Evolutionary conservation across 352 stramenopile species (phyloP).

Genomic region (Phytophthora cactorum): DNA sequence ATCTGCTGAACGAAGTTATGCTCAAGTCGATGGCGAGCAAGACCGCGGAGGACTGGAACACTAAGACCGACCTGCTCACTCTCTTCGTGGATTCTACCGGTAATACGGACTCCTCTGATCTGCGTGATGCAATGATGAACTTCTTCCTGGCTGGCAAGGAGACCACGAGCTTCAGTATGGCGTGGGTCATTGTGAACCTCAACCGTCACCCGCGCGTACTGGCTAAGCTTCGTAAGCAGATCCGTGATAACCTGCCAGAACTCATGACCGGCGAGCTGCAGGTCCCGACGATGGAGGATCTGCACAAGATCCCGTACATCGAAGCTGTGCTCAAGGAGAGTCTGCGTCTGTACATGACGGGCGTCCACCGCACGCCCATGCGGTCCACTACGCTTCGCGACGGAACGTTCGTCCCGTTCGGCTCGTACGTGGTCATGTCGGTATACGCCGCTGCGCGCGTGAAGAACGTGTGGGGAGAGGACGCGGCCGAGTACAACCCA

Average conservation of each 20-base stretch:
- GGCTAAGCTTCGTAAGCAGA: constrained; percentile 45
- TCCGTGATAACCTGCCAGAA: constrained; percentile 38
- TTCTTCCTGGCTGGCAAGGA: constrained; percentile 72
- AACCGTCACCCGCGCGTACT: constrained; percentile 54
- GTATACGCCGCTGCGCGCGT: constrained; percentile 58
- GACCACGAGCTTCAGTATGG: constrained; percentile 62
- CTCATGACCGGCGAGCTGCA: constrained; percentile 38
- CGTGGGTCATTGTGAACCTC: constrained; percentile 69
- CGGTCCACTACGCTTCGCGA: constrained; percentile 62
- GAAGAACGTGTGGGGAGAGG: constrained; percentile 54
- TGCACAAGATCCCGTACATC: constrained; percentile 66
- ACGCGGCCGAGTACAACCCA: constrained; percentile 47
- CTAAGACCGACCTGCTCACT: constrained; percentile 49
- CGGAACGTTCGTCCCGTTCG: constrained; percentile 56
- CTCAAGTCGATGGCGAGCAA: constrained; percentile 45
- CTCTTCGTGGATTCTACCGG: constrained; percentile 51
- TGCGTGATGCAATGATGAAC: constrained; percentile 71
- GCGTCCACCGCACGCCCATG: constrained; percentile 43
- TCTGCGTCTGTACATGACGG: constrained; percentile 64
- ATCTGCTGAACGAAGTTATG: constrained; percentile 55
- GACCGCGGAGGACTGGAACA: constrained; percentile 23
- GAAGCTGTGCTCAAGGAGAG: constrained; percentile 69
- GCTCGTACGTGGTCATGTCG: constrained; percentile 55
- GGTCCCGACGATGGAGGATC: constrained; percentile 52
- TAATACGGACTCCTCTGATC: constrained; percentile 38